A percentile compares a stretch with the other conserved stretches of the same genome.
phyloP scores from a whole-genome alignment of 1,139 yeast genomes.

The Debaryomycetaceae sp. region DNA sequence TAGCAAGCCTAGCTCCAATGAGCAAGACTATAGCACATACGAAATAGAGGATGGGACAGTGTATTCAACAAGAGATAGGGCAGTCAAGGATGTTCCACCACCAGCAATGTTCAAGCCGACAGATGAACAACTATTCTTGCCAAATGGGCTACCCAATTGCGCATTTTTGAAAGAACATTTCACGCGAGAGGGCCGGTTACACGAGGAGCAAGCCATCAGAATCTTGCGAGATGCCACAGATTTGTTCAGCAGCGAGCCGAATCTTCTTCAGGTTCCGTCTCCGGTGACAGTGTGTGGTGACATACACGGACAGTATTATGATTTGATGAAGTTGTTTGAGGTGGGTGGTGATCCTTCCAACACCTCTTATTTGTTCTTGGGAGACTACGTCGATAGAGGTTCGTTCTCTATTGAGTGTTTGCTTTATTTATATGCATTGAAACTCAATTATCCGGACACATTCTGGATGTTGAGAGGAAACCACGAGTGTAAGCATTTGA shows the following conservation, averaged over 20 bases:
- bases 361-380: conserved; percentile 80
- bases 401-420: conserved; percentile 88
- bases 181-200: conserved; percentile 74
- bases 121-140: conserved; percentile 63
- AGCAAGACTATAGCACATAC: conserved; percentile 52
- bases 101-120: conserved; percentile 68
- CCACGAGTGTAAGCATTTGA: conserved; percentile 92
- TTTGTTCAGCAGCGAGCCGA: conserved; percentile 71
- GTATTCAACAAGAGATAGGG: conserved; percentile 67
- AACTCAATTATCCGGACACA: conserved; percentile 71
- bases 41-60: conserved; percentile 67
- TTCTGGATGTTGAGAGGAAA: conserved; percentile 89
- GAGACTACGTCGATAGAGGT: conserved; percentile 97
- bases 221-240: conserved; percentile 70
- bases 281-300: conserved; percentile 98
- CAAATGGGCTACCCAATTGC: conserved; percentile 69
- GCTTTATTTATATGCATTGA: conserved; percentile 74
- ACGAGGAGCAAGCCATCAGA: conserved; percentile 65
- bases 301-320: conserved; percentile 92
- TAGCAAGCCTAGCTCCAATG: conserved; percentile 33
- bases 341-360: conserved; percentile 86
- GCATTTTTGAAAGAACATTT: conserved; percentile 73
- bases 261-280: conserved; percentile 76
- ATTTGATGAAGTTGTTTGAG: conserved; percentile 85
- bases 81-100: conserved; percentile 59